A percentile compares a stretch with the other conserved stretches of the same genome.
Conservation (phyloP, 495 filamentous ascomycete genomes). For the Penicillium coprophilum region DNA sequence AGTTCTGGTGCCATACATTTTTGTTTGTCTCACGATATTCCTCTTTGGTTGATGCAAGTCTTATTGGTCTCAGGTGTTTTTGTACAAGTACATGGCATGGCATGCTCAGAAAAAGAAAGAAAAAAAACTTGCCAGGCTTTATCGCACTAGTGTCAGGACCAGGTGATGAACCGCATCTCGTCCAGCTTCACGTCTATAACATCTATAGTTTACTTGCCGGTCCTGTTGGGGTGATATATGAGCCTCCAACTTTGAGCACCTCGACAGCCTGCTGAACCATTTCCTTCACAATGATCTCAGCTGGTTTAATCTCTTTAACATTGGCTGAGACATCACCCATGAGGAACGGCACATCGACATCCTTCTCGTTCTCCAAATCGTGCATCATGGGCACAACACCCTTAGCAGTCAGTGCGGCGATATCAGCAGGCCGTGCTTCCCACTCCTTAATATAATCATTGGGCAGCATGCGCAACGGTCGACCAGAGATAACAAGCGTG, state of each 20-base stretch:
- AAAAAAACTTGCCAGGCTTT: background rate
- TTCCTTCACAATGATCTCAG: slow-evolving; percentile 74
- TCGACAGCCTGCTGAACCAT: slow-evolving; percentile 81
- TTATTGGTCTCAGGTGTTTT: slow-evolving; percentile 20
- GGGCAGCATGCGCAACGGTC: slow-evolving; percentile 74
- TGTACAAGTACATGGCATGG: slow-evolving; percentile 43
- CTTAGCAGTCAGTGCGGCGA: slow-evolving; percentile 65
- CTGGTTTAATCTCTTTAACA: slow-evolving; percentile 73
- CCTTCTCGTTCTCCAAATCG: slow-evolving; percentile 74
- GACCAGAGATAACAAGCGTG: slow-evolving; percentile 75
- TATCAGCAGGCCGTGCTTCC: slow-evolving; percentile 70
- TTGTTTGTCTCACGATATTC: background rate
- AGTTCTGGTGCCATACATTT: background rate
- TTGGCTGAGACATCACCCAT: slow-evolving; percentile 92
- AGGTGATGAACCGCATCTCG: background rate
- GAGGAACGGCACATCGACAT: slow-evolving; percentile 78
- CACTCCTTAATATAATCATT: slow-evolving; percentile 81
- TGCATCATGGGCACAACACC: slow-evolving; percentile 77
- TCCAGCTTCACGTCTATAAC: background rate
- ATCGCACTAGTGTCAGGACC: background rate
- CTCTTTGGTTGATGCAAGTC: slow-evolving; percentile 14
- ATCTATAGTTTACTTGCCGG: slow-evolving; percentile 39
- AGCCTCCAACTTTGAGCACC: slow-evolving; percentile 53
- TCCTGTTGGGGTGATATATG: slow-evolving; percentile 30
- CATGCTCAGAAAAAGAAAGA: slow-evolving; percentile 21